Evolutionary conservation across 1,284 basidiomycete species (phyloP), one percentile per base, ranked within the genome.

Genomic region (Moniliophthora roreri): DNA sequence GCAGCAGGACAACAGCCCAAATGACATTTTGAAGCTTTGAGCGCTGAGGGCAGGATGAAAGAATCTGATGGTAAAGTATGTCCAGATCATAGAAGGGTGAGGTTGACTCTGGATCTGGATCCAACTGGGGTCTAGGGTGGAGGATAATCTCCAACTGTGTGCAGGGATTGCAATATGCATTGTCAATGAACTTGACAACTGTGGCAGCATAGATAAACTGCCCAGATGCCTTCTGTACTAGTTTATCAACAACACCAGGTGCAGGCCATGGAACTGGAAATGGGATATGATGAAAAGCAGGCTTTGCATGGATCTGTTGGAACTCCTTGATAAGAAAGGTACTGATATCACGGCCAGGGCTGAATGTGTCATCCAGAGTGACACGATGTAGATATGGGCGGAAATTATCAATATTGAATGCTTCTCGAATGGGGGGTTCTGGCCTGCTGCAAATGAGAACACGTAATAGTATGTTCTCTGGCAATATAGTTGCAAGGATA

Each of bases 141-240:
- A 65, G 52, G 7, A 63, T 52, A 2, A 58, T 57, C 4, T 65
- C 57, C n/a, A 67, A 56, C 11, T 60, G 57, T 24, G 63, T 61
- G 4, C 58, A 53, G 1, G 64, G 66, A 28, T 59, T 32, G 45
- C 60, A 58, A 41, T 62, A 55, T 0, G 58, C 51, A 8, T 60
- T 58, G 28, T 60, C 58, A 35, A 67, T 55, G 47, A 62, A 67
- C 48, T 59, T 62, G 28, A 67, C 57, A 2, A 65, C 61, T 2
- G 64, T 63, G 2, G 60, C 52, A 1, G 63, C 63, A 51, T 67
- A 67, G 11, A 62, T 61, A 32, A 60, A 65, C 40, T 66, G 62
- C 1, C 66, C 64, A 5, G 55, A 55, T 6, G 64, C 55, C n/a
- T 62, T 57, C 20, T 61, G 52, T 3, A 62, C 62, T 11, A 66